Conservation (phyloP, 2,329 filamentous ascomycete genomes). For the Daldinia sp. region DNA sequence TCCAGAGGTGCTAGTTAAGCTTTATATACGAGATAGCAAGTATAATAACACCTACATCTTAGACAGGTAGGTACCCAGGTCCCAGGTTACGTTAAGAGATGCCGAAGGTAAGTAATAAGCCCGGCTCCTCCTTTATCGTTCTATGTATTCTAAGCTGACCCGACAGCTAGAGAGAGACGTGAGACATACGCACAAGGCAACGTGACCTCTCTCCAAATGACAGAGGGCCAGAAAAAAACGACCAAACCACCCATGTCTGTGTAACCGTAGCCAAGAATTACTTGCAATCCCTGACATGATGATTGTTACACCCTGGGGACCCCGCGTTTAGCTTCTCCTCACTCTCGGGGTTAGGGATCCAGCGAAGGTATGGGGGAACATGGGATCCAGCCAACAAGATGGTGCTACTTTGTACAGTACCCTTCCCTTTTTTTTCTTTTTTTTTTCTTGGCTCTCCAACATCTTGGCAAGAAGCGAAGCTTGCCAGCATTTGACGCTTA, state of each 20-base stretch:
- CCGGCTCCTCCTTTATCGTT: neutral
- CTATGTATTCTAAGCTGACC: neutral
- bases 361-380: slow-evolving; percentile 3
- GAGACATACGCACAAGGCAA: neutral
- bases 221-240: neutral
- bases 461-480: slow-evolving; percentile 5
- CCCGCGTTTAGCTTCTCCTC: slow-evolving; percentile 23
- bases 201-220: slow-evolving; percentile 10
- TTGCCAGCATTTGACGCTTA: neutral
- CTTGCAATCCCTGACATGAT: neutral
- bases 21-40: too few species aligned
- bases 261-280: neutral
- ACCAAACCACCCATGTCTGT: neutral
- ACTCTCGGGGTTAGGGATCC: slow-evolving; percentile 14
- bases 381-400: neutral
- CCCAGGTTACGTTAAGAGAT: too few species aligned
- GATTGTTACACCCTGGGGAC: slow-evolving; percentile 13
- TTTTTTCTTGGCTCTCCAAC: slow-evolving; percentile 9
- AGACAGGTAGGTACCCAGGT: neutral
- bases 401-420: too few species aligned
- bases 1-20: neutral
- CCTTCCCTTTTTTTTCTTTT: too few species aligned
- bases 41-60: too few species aligned
- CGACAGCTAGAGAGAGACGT: too few species aligned
- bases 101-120: too few species aligned